These are phyloP conservation scores for Isatis tinctoria DNA, from an alignment of 345 rosid species.

Conservation along the genomic window DNA sequence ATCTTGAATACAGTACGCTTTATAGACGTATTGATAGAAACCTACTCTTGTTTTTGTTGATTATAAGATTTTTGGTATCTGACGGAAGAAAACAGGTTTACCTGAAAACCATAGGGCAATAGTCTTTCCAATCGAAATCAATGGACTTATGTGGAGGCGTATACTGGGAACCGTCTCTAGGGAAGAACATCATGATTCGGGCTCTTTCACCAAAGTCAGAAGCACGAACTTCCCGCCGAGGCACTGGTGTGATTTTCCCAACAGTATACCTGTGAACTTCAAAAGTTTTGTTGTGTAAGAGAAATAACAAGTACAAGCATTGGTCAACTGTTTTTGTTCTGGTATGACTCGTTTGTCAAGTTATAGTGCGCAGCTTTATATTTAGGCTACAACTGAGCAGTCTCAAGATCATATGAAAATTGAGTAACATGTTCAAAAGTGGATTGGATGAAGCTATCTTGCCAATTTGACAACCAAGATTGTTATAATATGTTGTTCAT, in stretches of 20 bases:
- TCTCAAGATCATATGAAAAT: constrained; percentile 1
- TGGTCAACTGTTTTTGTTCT: background rate
- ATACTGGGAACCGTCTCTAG: constrained; percentile 74
- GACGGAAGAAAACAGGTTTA: constrained; percentile 25
- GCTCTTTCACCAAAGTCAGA: constrained; percentile 92
- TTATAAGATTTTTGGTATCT: background rate
- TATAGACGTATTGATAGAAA: background rate
- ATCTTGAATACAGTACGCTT: background rate
- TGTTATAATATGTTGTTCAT: background rate
- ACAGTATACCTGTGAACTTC: constrained; percentile 84
- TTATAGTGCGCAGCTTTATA: background rate
- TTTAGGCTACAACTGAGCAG: background rate
- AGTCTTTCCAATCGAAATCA: constrained; percentile 94
- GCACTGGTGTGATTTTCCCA: constrained; percentile 95
- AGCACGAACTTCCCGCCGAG: constrained; percentile 77
- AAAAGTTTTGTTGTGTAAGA: constrained; percentile 22
- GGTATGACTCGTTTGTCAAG: constrained; percentile 5
- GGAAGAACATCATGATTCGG: constrained; percentile 90
- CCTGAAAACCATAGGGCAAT: constrained; percentile 99
- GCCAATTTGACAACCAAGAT: background rate
- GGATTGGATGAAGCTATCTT: background rate
- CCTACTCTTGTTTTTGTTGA: background rate
- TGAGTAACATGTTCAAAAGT: background rate
- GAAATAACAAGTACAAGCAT: background rate
- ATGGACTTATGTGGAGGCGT: constrained; percentile 87